phyloP scores from a whole-genome alignment of 2,329 filamentous ascomycete species.

The Diplodia sapinea region DNA sequence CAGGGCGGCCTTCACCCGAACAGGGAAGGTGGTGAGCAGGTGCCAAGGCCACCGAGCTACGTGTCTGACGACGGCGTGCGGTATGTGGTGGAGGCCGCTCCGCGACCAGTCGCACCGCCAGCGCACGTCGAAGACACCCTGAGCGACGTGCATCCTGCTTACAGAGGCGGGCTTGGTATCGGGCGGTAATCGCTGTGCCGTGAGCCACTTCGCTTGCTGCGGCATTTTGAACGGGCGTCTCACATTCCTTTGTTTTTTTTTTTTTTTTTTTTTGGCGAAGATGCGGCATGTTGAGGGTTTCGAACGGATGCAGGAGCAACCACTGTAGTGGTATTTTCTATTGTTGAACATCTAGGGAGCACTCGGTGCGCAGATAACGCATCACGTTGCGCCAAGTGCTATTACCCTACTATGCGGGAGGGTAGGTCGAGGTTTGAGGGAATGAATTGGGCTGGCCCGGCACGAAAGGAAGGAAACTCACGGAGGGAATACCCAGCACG shows the following conservation, averaged over 20 bases:
- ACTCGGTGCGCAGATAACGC: slow-evolving; percentile 15
- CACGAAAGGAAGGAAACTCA: background rate
- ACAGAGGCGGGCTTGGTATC: slow-evolving; percentile 18
- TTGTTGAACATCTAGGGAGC: slow-evolving; percentile 14
- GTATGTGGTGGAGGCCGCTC: slow-evolving; percentile 71
- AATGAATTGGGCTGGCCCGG: background rate
- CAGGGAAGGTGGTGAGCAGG: background rate
- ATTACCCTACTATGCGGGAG: background rate
- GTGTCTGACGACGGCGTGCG: slow-evolving; percentile 74
- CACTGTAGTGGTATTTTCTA: background rate
- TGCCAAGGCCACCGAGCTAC: slow-evolving; percentile 72
- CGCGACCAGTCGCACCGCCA: slow-evolving; percentile 7
- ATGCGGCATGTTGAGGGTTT: background rate
- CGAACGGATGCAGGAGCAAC: background rate
- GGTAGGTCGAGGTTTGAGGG: background rate
- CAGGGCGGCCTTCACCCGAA: background rate
- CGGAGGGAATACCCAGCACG: slow-evolving; percentile 22
- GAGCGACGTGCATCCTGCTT: slow-evolving; percentile 25
- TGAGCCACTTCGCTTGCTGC: background rate
- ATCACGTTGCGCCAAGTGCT: slow-evolving; percentile 5
- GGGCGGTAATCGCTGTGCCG: background rate
- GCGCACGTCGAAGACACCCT: background rate
- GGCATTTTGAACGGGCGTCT: background rate
- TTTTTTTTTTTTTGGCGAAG: background rate
- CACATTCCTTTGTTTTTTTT: background rate